These are phyloP conservation scores for Lepidium sativum DNA, from an alignment of 345 rosid species.

Conservation along the genomic window DNA sequence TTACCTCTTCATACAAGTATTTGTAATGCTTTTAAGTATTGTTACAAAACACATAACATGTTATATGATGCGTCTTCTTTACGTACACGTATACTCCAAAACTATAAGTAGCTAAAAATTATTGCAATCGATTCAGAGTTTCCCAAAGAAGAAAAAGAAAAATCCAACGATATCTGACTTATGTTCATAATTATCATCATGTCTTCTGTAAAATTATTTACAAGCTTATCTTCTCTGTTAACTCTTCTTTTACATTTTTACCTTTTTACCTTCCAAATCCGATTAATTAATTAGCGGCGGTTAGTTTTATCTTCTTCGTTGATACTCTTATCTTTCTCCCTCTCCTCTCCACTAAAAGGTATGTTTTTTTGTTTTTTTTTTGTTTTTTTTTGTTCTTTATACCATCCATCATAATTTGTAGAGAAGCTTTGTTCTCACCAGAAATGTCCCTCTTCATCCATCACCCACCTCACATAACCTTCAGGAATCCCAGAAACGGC, in stretches of 20 bases:
- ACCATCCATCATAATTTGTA: not conserved
- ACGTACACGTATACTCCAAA: not conserved
- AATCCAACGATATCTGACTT: not conserved
- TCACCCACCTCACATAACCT: slow-evolving; percentile 62
- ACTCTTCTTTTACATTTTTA: not conserved
- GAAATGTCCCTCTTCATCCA: slow-evolving; percentile 39
- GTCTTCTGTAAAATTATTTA: not conserved
- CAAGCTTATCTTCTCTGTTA: not conserved
- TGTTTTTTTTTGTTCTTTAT: not conserved
- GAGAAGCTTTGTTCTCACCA: slow-evolving; percentile 21
- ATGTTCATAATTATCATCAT: not conserved
- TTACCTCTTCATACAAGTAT: not conserved
- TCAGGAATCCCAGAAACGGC: slow-evolving; percentile 30
- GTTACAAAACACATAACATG: not conserved
- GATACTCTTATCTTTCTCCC: too few relatives aligned
- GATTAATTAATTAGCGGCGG: slow-evolving; percentile 12
- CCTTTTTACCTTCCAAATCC: not conserved
- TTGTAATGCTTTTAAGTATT: not conserved
- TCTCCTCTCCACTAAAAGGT: slow-evolving; percentile 11
- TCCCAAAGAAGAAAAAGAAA: not conserved
- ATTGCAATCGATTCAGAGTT: not conserved
- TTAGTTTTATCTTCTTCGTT: slow-evolving; percentile 16
- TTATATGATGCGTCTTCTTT: not conserved
- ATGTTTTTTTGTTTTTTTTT: not conserved
- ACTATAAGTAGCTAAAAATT: not conserved